Conservation (phyloP, 305 asterid genomes). For the Ruellia speciosa region DNA sequence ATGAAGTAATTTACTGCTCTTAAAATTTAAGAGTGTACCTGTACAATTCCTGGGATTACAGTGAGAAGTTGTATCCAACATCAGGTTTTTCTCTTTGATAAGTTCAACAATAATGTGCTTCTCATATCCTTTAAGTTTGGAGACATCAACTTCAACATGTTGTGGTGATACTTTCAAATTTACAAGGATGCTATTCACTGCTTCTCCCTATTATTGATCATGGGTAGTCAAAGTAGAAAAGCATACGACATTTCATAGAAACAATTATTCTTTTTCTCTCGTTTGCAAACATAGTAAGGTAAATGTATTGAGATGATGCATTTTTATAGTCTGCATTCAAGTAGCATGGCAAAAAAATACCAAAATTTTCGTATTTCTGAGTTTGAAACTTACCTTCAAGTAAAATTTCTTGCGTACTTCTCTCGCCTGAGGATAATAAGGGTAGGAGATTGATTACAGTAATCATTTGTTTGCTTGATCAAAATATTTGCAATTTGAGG, state of each 20-base stretch:
- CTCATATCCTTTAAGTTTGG: slow-evolving; percentile 75
- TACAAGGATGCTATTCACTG: slow-evolving; percentile 58
- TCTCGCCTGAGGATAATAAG: slow-evolving; percentile 41
- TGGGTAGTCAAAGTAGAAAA: slow-evolving; percentile 16
- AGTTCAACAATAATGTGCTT: slow-evolving; percentile 68
- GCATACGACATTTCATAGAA: too few species aligned
- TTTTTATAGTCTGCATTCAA: too few species aligned
- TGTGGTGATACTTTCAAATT: slow-evolving; percentile 49
- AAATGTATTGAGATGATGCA: too few species aligned
- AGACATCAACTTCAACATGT: slow-evolving; percentile 69
- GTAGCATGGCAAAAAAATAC: background rate
- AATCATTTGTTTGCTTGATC: background rate
- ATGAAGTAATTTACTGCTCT: slow-evolving; percentile 11
- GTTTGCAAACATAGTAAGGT: too few species aligned
- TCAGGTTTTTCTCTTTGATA: slow-evolving; percentile 44
- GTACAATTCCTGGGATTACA: slow-evolving; percentile 34
- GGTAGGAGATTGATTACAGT: background rate
- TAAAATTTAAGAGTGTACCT: slow-evolving; percentile 36
- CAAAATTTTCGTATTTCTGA: background rate
- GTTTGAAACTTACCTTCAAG: slow-evolving; percentile 47
- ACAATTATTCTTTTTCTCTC: too few species aligned
- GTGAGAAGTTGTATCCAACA: slow-evolving; percentile 18
- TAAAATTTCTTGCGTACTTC: slow-evolving; percentile 49
- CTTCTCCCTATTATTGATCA: slow-evolving; percentile 55
- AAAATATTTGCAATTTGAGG: slow-evolving; percentile 7